These are phyloP conservation scores for Atractiella rhizophila DNA, from an alignment of 768 basidiomycete species.

Conservation along the genomic window DNA sequence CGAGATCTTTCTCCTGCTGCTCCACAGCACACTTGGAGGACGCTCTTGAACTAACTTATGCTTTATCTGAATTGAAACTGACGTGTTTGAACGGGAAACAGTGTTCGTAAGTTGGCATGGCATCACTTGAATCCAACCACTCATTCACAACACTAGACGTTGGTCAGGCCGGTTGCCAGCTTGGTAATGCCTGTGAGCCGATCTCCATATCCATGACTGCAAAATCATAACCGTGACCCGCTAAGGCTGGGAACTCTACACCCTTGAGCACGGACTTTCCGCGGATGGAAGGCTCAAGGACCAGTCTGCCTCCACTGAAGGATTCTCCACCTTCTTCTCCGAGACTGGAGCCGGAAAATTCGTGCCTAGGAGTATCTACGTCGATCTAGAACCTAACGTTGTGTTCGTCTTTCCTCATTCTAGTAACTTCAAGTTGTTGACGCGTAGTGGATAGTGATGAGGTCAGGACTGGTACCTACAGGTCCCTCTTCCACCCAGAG, in stretches of 20 bases:
- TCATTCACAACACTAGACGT: slow-evolving; percentile 35
- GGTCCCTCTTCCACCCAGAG: slow-evolving; percentile 96
- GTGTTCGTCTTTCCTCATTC: no score
- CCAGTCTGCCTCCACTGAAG: slow-evolving; percentile 26
- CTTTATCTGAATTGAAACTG: no score
- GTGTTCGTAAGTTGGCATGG: no score
- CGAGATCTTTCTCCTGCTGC: no score
- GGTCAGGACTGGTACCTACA: slow-evolving; percentile 82
- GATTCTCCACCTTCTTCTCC: slow-evolving; percentile 98
- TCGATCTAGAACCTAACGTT: slow-evolving; percentile 81
- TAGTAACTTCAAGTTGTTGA: no score
- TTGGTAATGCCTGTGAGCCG: slow-evolving; percentile 87
- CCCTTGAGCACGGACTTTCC: slow-evolving; percentile 89
- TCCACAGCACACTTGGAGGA: no score
- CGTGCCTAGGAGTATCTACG: slow-evolving; percentile 72
- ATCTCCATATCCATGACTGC: not conserved
- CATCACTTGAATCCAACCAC: no score
- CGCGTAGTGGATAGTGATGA: no score
- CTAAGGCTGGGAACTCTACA: slow-evolving; percentile 63
- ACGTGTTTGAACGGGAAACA: no score
- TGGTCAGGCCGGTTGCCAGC: slow-evolving; percentile 93
- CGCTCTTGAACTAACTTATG: no score
- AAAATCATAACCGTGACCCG: slow-evolving; percentile 21
- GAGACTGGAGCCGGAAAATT: slow-evolving; percentile 93
- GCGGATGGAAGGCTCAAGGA: slow-evolving; percentile 30